Evolutionary conservation across 2,329 filamentous ascomycete species (phyloP).

Genomic region (Xylogone sp.): DNA sequence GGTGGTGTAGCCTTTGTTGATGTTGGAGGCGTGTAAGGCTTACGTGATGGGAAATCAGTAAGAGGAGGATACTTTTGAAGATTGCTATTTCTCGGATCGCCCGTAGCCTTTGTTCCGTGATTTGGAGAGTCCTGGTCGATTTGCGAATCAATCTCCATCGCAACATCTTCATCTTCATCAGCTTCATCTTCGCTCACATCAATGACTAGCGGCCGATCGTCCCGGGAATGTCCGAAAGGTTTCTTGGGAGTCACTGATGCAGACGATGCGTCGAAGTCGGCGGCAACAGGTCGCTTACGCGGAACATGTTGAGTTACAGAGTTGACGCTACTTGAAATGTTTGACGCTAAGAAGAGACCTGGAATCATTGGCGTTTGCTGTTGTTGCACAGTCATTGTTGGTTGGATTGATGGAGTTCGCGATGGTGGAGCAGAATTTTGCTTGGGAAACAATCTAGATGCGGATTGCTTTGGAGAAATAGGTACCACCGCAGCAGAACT

Average conservation of each 20-base stretch:
- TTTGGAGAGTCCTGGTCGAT: slow-evolving; percentile 38
- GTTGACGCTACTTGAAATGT: slow-evolving; percentile 3
- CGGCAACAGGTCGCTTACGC: slow-evolving; percentile 60
- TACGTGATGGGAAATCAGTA: slow-evolving; percentile 31
- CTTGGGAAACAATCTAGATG: neutral
- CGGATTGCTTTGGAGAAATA: neutral
- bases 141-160: slow-evolving; percentile 60
- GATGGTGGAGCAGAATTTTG: neutral
- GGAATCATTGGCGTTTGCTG: slow-evolving; percentile 11
- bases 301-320: slow-evolving; percentile 7
- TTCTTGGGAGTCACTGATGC: slow-evolving; percentile 40
- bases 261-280: slow-evolving; percentile 63
- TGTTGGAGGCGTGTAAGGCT: slow-evolving; percentile 21
- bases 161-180: slow-evolving; percentile 57
- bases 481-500: neutral
- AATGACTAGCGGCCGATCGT: slow-evolving; percentile 68
- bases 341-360: slow-evolving; percentile 24
- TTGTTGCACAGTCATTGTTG: neutral
- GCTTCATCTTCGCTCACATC: slow-evolving; percentile 75
- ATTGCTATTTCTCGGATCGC: slow-evolving; percentile 13
- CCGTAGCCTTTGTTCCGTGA: slow-evolving; percentile 14
- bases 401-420: slow-evolving; percentile 1
- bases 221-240: slow-evolving; percentile 55
- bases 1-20: slow-evolving; percentile 20
- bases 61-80: slow-evolving; percentile 44